phyloP scores from a whole-genome alignment of 768 basidiomycete species.

The Gymnopilus dilepis region DNA sequence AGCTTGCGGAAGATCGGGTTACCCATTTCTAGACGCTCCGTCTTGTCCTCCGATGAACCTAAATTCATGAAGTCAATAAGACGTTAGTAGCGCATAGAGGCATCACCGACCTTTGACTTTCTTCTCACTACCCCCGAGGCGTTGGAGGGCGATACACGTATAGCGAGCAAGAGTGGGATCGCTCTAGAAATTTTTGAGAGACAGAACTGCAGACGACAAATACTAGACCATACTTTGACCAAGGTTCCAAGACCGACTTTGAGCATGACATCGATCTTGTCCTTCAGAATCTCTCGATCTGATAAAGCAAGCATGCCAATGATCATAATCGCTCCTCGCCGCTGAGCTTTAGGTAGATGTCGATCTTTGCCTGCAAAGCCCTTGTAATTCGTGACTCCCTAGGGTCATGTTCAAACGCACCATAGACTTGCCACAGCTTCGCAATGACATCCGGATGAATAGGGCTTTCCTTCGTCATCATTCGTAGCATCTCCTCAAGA shows the following conservation, averaged over 20 bases:
- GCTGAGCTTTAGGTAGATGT: constrained; percentile 78
- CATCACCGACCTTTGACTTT: constrained; percentile 84
- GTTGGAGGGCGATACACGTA: constrained; percentile 91
- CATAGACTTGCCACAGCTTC: constrained; percentile 96
- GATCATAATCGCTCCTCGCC: constrained; percentile 94
- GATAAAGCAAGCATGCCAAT: constrained; percentile 97
- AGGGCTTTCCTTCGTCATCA: constrained; percentile 90
- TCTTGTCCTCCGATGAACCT: constrained; percentile 91
- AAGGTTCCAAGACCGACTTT: constrained; percentile 84
- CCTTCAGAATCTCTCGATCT: constrained; percentile 71
- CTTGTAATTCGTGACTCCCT: not conserved
- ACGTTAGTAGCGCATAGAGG: not conserved
- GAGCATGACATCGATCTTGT: constrained; percentile 84
- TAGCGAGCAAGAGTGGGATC: constrained; percentile 92
- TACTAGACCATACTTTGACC: constrained; percentile 65
- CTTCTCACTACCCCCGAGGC: constrained; percentile 93
- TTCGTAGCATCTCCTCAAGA: constrained; percentile 94
- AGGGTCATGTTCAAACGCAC: constrained; percentile 49
- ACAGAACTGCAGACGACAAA: not conserved
- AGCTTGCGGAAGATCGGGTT: constrained; percentile 85
- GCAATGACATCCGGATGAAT: constrained; percentile 85
- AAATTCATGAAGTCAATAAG: not conserved
- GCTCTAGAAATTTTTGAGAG: constrained; percentile 46
- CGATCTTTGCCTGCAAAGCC: constrained; percentile 65
- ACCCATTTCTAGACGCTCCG: constrained; percentile 85